These are phyloP conservation scores for Xylaria multiplex DNA, from an alignment of 2,329 filamentous ascomycete species.

Conservation along the genomic window DNA sequence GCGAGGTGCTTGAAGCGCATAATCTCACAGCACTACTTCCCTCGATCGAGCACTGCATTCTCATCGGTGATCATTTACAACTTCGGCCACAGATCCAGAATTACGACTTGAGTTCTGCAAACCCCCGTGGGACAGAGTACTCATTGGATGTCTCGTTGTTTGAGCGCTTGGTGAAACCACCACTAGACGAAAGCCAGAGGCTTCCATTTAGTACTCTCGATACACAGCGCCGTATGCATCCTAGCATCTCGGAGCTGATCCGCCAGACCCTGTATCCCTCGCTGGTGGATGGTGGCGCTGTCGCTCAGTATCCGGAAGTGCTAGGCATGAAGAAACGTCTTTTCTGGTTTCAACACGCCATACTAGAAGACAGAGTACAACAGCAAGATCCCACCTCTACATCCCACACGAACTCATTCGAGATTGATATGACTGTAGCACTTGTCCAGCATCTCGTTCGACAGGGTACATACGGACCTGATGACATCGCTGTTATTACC, in stretches of 20 bases:
- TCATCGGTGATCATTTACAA: constrained; percentile 72
- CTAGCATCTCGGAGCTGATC: constrained; percentile 64
- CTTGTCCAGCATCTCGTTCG: constrained; percentile 72
- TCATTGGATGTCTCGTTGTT: constrained; percentile 70
- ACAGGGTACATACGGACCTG: constrained; percentile 68
- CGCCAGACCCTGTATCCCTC: constrained; percentile 63
- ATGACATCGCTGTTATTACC: constrained; percentile 77
- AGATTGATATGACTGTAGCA: constrained; percentile 70
- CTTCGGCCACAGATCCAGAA: constrained; percentile 68
- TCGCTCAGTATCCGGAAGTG: constrained; percentile 55
- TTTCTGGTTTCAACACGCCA: constrained; percentile 69
- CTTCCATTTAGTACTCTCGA: constrained; percentile 54
- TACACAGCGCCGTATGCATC: constrained; percentile 69
- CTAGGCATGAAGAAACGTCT: constrained; percentile 59
- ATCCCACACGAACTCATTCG: constrained; percentile 66
- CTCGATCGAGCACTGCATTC: constrained; percentile 67
- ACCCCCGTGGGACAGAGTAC: constrained; percentile 58
- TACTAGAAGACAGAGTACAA: constrained; percentile 41
- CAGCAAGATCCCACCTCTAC: constrained; percentile 50
- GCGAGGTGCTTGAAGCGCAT: constrained; percentile 73
- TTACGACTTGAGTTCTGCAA: constrained; percentile 63
- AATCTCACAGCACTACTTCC: constrained; percentile 68
- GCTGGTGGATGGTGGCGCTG: constrained; percentile 58
- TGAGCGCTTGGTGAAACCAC: constrained; percentile 61
- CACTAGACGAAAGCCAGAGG: constrained; percentile 40